Conservation (phyloP, 352 stramenopile species). For the Globisporangium heterothallicum region DNA sequence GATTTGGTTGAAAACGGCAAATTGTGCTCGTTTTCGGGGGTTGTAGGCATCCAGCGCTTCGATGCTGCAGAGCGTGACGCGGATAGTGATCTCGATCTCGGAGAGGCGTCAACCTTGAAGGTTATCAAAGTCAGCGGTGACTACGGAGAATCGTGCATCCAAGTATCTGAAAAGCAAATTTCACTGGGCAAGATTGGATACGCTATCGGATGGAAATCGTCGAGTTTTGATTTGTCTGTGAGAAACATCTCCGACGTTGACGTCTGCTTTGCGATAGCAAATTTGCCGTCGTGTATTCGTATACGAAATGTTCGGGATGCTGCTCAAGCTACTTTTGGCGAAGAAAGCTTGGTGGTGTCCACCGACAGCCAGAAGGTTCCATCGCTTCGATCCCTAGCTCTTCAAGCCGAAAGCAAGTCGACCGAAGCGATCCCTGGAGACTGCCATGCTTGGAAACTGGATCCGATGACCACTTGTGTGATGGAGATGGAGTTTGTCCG, state of each 20-base stretch:
- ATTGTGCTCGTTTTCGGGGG: slow-evolving; percentile 48
- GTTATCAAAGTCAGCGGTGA: slow-evolving; percentile 47
- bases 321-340: slow-evolving; percentile 20
- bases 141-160: slow-evolving; percentile 61
- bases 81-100: slow-evolving; percentile 1
- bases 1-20: slow-evolving; percentile 63
- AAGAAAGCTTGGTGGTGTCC: slow-evolving; percentile 4
- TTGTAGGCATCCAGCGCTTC: slow-evolving; percentile 76
- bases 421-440: slow-evolving; percentile 3
- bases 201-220: slow-evolving; percentile 66
- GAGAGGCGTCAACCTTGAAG: slow-evolving; percentile 61
- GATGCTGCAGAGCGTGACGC: slow-evolving; percentile 8
- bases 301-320: slow-evolving; percentile 37
- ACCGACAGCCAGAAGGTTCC: slow-evolving; percentile 9
- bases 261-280: slow-evolving; percentile 55
- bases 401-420: slow-evolving; percentile 28
- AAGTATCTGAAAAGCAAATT: slow-evolving; percentile 44
- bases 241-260: slow-evolving; percentile 66
- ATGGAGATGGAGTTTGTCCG: slow-evolving; percentile 69
- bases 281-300: slow-evolving; percentile 46
- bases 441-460: slow-evolving; percentile 45
- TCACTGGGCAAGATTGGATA: slow-evolving; percentile 82
- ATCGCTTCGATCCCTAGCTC: slow-evolving; percentile 37
- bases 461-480: slow-evolving; percentile 35
- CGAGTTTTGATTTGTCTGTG: slow-evolving; percentile 55